A percentile compares a stretch with the other conserved stretches of the same genome.
These are phyloP conservation scores for Immersiella caudata DNA, from an alignment of 495 filamentous ascomycete genomes.

Conservation along the genomic window DNA sequence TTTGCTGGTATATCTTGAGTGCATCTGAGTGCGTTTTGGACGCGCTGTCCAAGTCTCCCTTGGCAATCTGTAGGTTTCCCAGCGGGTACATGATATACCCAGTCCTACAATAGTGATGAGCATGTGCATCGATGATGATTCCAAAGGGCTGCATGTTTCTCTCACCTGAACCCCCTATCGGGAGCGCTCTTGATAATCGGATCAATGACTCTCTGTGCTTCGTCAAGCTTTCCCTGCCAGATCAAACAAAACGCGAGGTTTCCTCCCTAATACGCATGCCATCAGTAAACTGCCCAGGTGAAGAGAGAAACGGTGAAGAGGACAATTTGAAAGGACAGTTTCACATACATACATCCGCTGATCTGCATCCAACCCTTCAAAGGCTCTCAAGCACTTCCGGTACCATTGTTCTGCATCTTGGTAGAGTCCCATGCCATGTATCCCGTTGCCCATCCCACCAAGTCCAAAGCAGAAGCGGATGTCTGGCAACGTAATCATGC, in stretches of 20 bases:
- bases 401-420: constrained; percentile 3
- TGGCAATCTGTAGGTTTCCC: constrained; percentile 5
- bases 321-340: too few relatives aligned
- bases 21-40: constrained; percentile 6
- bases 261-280: not conserved
- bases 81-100: constrained; percentile 8
- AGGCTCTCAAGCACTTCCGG: not conserved
- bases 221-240: constrained; percentile 10
- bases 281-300: not conserved
- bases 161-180: constrained; percentile 5
- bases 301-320: too few relatives aligned
- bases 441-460: constrained; percentile 2
- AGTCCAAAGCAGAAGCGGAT: constrained; percentile 8
- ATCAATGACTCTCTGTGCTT: not conserved
- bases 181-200: constrained; percentile 1
- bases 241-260: constrained; percentile 10
- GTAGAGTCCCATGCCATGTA: constrained; percentile 1
- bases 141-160: not conserved
- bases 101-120: not conserved
- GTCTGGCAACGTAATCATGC: not conserved
- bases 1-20: constrained; percentile 2
- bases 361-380: constrained; percentile 2
- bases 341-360: constrained; percentile 1
- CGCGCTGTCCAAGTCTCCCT: not conserved
- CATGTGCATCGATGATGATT: not conserved